phyloP scores from a whole-genome alignment of 345 rosid genomes.

The Cochlearia excelsa region DNA sequence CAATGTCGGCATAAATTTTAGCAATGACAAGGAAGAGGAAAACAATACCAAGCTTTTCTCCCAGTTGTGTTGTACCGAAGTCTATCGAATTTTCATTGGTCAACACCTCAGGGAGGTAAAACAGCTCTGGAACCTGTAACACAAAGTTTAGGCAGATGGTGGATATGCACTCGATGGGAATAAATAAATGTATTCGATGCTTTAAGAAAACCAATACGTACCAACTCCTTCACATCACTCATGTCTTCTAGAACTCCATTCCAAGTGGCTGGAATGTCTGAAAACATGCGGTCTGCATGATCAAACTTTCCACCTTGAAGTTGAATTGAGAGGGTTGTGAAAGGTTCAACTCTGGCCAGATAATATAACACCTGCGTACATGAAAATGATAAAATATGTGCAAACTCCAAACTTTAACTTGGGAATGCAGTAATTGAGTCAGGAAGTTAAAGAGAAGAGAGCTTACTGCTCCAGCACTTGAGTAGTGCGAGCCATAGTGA shows the following conservation, averaged over 20 bases:
- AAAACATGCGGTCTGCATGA: conserved; percentile 98
- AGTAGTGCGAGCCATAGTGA: conserved; percentile 98
- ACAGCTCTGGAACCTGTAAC: conserved; percentile 90
- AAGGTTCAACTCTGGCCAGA: conserved; percentile 94
- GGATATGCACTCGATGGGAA: conserved; percentile 23
- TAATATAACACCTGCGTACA: conserved; percentile 80
- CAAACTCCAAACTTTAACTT: conserved; percentile 2
- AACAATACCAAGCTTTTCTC: conserved; percentile 75
- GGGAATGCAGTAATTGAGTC: conserved; percentile 18
- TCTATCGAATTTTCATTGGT: conserved; percentile 84
- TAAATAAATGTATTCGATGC: conserved; percentile 9
- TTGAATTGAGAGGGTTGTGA: conserved; percentile 91
- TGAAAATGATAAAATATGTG: conserved; percentile 18
- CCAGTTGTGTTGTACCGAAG: conserved; percentile 90
- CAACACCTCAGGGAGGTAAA: conserved; percentile 91
- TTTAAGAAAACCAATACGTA: conserved; percentile 39
- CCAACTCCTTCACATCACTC: conserved; percentile 99
- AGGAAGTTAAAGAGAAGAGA: conserved; percentile 29
- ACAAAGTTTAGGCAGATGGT: conserved; percentile 13
- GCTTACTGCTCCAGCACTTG: conserved; percentile 94
- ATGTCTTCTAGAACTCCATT: conserved; percentile 93
- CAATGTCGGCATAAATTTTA: conserved; percentile 15
- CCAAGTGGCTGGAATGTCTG: conserved; percentile 88
- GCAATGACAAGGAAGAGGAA: conserved; percentile 22
- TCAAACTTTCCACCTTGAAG: conserved; percentile 99